Base-by-base conservation (phyloP, 129 eudicot genomes). In the Escallonia rubra region DNA sequence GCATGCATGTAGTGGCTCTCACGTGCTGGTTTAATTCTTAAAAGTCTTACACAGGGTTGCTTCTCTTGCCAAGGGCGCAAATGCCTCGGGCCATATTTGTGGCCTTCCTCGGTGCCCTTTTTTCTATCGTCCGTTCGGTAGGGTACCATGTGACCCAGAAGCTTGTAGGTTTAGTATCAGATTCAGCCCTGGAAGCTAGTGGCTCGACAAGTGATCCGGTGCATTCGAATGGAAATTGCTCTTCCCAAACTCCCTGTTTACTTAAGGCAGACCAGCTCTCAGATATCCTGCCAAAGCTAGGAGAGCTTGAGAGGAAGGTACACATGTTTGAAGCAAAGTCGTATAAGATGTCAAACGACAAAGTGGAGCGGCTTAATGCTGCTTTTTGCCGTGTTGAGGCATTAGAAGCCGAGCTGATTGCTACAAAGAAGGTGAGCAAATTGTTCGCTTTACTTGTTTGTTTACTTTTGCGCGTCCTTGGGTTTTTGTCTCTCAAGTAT, bases 351-450 rank as follows among this genome's bases (percentile, higher is more conserved):
- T 78, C 87, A 57, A 55, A 64, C 10, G 84, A 78, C 56, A 79
- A 79, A 70, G 84, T 63, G 71, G 81, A 79, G 54, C 51, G 78
- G 72, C 68, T 82, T 2, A 79, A 74, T 47, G 76, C 74, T 64
- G 84, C 81, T 52, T 71, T 78, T 51, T 74, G 77, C 68, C 83
- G 84, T 38, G 83, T 82, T 68, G 84, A 82, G 3, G 79, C 79
- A 47, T 46, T 83, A 63, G 87, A 83, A 67, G 79, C 79, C 2
- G 87, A 79, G 63, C 66, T 83, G 39, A 83, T 83, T 59, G 34
- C 81, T 34, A 79, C 87, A 6, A 82, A 82, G 51, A 78, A 82
- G 81, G 87, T 82, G 59, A 3, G 53, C 2, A 7, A 8, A n/a
- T 53, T 10, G 41, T 54, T 38, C 13, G 6, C 53, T 5, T 3